Conservation (phyloP, 2,329 filamentous ascomycete genomes). For the Alternaria brassicae region DNA sequence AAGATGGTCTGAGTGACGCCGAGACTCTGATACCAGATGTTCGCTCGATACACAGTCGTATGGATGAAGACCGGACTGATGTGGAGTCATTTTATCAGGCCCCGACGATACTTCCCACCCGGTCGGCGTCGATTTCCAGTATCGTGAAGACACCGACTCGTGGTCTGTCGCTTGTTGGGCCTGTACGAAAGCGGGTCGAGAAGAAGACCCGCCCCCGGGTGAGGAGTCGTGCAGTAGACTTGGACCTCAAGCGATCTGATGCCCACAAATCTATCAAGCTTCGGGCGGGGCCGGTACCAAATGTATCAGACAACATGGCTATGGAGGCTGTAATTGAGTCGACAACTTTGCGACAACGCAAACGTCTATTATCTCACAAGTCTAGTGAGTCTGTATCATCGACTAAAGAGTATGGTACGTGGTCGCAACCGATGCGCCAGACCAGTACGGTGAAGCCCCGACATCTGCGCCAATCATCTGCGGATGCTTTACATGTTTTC, state of each 20-base stretch:
- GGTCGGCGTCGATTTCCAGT: slow-evolving; percentile 33
- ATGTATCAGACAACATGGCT: not conserved
- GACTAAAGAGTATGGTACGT: slow-evolving; percentile 11
- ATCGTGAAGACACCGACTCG: slow-evolving; percentile 42
- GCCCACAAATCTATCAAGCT: slow-evolving; percentile 37
- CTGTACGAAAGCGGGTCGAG: slow-evolving; percentile 28
- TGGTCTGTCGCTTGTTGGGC: slow-evolving; percentile 38
- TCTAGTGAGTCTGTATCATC: not conserved
- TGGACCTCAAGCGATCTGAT: slow-evolving; percentile 33
- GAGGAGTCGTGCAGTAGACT: slow-evolving; percentile 14
- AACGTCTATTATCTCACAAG: not conserved
- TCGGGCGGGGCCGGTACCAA: slow-evolving; percentile 8
- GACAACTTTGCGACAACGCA: slow-evolving; percentile 3
- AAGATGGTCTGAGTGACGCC: slow-evolving; percentile 40
- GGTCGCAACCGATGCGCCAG: slow-evolving; percentile 16
- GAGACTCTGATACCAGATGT: slow-evolving; percentile 39
- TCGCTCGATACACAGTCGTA: slow-evolving; percentile 20
- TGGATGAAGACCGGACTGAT: slow-evolving; percentile 32
- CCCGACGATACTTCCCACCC: slow-evolving; percentile 18
- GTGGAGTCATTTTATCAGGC: slow-evolving; percentile 18
- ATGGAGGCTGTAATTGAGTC: not conserved
- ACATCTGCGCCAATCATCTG: slow-evolving; percentile 16
- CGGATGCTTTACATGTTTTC: slow-evolving; percentile 13
- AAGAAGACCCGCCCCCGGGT: slow-evolving; percentile 22
- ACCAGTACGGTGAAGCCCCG: not conserved